Conservation (phyloP, 257 asterid species). For the Ilex aquifolium region DNA sequence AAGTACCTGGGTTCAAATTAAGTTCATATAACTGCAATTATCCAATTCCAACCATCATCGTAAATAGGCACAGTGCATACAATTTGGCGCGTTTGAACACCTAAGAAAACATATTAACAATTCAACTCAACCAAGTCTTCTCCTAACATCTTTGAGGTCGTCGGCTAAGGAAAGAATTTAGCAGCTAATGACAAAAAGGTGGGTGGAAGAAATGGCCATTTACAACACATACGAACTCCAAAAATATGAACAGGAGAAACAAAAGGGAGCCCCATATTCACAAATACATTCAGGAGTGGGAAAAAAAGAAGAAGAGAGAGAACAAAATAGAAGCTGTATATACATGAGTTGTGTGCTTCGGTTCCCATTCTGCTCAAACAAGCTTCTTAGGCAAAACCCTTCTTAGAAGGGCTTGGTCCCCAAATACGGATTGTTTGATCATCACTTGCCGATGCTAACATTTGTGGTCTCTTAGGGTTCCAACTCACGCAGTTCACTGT, state of each 20-base stretch:
- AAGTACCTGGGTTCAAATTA: no score
- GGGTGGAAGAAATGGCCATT: no score
- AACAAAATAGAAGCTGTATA: conserved; percentile 13
- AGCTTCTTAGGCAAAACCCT: not conserved
- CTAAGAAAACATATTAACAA: no score
- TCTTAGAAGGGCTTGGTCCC: conserved; percentile 48
- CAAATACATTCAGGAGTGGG: conserved; percentile 8
- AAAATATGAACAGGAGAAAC: not conserved
- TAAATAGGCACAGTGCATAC: no score
- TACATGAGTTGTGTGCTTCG: not conserved
- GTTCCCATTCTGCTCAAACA: conserved; percentile 11
- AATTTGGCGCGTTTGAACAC: no score
- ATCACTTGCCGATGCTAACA: conserved; percentile 93
- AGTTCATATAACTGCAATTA: no score
- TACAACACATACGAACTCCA: no score
- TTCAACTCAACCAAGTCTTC: no score
- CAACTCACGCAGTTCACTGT: conserved; percentile 91
- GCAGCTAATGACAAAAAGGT: no score
- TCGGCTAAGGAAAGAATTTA: no score
- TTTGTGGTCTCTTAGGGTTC: conserved; percentile 64
- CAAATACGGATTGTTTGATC: conserved; percentile 86
- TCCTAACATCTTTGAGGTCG: no score
- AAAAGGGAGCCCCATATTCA: conserved; percentile 14
- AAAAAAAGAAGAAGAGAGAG: not conserved
- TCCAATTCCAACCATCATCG: no score